Percentiles rank a stretch among this genome's conserved stretches.
phyloP scores from a whole-genome alignment of 2,329 filamentous ascomycete species.

The Trichoderma breve region DNA sequence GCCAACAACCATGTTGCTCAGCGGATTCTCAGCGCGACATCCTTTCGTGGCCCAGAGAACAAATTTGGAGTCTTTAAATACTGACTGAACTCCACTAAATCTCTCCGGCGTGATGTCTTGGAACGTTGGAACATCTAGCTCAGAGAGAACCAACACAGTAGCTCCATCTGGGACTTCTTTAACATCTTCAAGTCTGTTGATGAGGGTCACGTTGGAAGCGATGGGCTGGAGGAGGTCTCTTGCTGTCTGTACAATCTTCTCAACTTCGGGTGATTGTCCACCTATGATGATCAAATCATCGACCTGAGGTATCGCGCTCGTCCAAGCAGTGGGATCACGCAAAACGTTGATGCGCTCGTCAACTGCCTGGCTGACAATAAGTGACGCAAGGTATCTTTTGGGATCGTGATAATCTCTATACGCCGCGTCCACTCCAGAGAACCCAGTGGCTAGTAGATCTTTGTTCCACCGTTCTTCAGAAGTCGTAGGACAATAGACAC shows the following conservation, averaged over 20 bases:
- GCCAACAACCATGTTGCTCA: neutral
- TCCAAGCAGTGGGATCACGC: neutral
- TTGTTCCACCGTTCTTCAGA: neutral
- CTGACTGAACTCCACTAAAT: neutral
- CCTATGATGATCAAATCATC: neutral
- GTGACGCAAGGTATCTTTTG: neutral
- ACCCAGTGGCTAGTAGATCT: neutral
- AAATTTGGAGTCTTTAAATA: neutral
- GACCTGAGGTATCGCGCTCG: neutral
- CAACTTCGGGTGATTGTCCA: neutral
- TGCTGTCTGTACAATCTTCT: neutral
- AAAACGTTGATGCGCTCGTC: neutral
- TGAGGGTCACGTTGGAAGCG: neutral
- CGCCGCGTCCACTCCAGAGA: neutral
- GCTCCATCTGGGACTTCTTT: neutral
- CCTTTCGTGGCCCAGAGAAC: neutral
- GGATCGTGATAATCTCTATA: neutral
- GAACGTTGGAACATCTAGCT: neutral
- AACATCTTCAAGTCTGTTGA: neutral
- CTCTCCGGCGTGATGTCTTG: neutral
- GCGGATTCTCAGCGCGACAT: neutral
- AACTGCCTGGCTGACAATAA: neutral
- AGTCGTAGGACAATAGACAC: neutral
- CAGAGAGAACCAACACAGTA: neutral
- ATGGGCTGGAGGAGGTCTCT: neutral